These are phyloP conservation scores for Macrolepiota fuliginosa DNA, from an alignment of 768 basidiomycete species.

Conservation along the genomic window DNA sequence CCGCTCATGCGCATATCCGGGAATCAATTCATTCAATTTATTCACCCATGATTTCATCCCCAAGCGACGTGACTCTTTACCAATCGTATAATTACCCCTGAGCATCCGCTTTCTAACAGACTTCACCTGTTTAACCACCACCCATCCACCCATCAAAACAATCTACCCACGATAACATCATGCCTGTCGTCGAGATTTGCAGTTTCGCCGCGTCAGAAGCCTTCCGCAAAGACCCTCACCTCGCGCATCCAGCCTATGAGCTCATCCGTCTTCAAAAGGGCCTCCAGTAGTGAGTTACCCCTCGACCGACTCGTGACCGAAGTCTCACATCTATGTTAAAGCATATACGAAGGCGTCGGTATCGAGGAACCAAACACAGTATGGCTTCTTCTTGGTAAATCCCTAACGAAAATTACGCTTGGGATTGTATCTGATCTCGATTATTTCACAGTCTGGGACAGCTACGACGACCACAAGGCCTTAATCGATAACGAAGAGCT, in stretches of 20 bases:
- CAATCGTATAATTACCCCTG: background rate
- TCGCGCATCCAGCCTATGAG: background rate
- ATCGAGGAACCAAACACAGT: constrained; percentile 4
- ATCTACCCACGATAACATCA: background rate
- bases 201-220: constrained; percentile 5
- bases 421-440: background rate
- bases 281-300: constrained; percentile 1
- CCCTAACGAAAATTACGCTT: background rate
- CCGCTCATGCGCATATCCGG: background rate
- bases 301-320: background rate
- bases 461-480: constrained; percentile 6
- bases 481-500: background rate
- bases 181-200: constrained; percentile 3
- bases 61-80: background rate
- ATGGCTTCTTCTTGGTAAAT: constrained; percentile 1
- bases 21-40: background rate
- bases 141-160: background rate
- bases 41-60: background rate
- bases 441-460: constrained; percentile 1
- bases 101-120: background rate
- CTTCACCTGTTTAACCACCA: background rate
- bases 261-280: background rate
- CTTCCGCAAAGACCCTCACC: background rate
- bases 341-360: constrained; percentile 2
- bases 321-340: background rate